Evolutionary conservation across 176 grass and related monocot species (phyloP), one percentile per base, ranked within the genome.

Genomic region (Zoysia japonica): DNA sequence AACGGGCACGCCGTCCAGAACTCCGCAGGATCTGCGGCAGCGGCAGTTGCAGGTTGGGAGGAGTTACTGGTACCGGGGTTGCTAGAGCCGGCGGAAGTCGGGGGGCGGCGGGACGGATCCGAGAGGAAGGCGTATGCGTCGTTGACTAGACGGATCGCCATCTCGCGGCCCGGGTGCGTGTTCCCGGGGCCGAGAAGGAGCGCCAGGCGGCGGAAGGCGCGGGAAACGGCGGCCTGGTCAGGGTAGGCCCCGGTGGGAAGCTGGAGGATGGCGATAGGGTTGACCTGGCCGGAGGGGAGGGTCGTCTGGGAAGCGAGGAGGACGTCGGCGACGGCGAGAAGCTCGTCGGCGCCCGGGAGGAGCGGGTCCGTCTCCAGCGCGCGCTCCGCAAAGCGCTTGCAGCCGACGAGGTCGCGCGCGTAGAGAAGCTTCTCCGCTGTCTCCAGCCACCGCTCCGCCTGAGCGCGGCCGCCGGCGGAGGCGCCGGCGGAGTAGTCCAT

Each of bases 1-100:
- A 83, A 80, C 2, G 96, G 86, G 84, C 96, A 99, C 3, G 80
- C 87, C 20, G 96, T 99, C 96, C 96, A 99, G 84, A 99, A 99
- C 78, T 78, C 28, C 83, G 0, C 40, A 13, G 6, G 54, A 7
- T 80, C 71, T 28, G 28, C 28, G 28, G 28, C 28, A 11, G 78
- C 66, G 17, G 78, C 9, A n/a, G 74, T 53, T 28, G 39, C 78
- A 41, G 62, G 11, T 1, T 88, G 76, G 51, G 62, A 47, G 61
- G 76, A 44, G 59, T 46, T 68, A 44, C 20, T 63, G 5, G 67
- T 47, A 3, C 65, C 48, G 40, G 43, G 67, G 4, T 65, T 35
- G 80, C 52, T 63, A 47, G 50, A 44, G 38, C 71, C 36, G 60
- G 76, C n/a, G 46, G 56, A 56, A 63, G 17, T 76, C 40, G 57